Evolutionary conservation across 495 filamentous ascomycete genomes (phyloP), one percentile per base, ranked within the genome.

Genomic region (Letharia columbiana): DNA sequence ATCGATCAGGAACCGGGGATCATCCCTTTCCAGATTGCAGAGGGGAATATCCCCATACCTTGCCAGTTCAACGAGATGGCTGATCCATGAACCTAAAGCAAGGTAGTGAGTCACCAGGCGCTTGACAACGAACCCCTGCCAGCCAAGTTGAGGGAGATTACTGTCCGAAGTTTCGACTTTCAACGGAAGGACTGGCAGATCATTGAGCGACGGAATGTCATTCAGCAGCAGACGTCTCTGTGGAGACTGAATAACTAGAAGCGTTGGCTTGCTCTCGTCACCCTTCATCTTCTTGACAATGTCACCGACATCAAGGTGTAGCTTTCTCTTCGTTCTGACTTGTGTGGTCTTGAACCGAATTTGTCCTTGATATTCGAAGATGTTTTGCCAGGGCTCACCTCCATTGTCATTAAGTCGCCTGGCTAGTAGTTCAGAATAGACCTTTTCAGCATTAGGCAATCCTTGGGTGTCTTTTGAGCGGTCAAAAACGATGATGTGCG

Each of bases 1-100:
- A 72, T 99, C 94, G 71, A 99, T 98, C 62, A 98, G 77, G 74
- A 91, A 99, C 33, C 89, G 83, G 28, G 94, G 93, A 71, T 99
- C 94, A 69, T 98, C 92, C 54, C 85, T 86, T 72, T 98, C 95
- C 39, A 99, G 78, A 70, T 99, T 98, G 77, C 94, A 97, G 60
- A 99, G 81, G 23, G 94, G 94, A 45, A 98, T 84, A 76, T 97
- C 89, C 31, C 94, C 95, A 73, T 97, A 98, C 68, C 91, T 82
- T 54, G 95, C 89, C 52, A 98, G 84, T 63, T 91, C 84, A 20
- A 87, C 87, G 62, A 98, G 79, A 75, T 98, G 92, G 44, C 88
- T 81, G 58, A 99, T 86, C 95, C 94, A 99, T 0, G 89, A 86
- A 4, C 92, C 91, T 47, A 98, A 81, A 65, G 90, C 88, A 41